Conservation (phyloP, 169 alveolate genomes). For the Eimeria maxima region DNA sequence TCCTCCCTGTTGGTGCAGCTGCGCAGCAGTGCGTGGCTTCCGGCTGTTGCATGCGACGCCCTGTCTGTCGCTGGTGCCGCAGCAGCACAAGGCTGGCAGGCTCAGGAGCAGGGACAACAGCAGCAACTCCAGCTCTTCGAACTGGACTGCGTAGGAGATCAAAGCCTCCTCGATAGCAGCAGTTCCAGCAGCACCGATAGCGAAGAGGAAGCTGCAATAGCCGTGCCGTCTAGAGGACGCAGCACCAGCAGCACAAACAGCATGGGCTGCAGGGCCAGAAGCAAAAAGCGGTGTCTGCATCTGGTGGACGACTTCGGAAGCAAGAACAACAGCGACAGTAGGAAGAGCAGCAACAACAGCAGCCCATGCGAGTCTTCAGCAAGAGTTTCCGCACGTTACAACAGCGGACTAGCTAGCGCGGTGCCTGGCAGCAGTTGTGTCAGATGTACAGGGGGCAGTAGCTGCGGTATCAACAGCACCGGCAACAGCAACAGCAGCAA, state of each 20-base stretch:
- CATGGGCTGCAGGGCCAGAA: neutral
- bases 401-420: neutral
- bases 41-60: constrained; percentile 70
- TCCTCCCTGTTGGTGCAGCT: constrained; percentile 56
- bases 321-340: constrained; percentile 3
- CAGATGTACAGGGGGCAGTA: constrained; percentile 12
- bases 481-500: neutral
- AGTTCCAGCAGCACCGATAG: constrained; percentile 52
- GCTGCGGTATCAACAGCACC: constrained; percentile 13
- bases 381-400: neutral
- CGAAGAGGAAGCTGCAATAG: neutral
- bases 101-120: neutral
- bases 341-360: constrained; percentile 13
- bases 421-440: neutral
- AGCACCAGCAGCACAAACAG: constrained; percentile 45
- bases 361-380: neutral
- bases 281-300: constrained; percentile 2
- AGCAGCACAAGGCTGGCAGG: constrained; percentile 7
- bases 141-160: constrained; percentile 55
- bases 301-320: neutral
- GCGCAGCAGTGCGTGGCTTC: constrained; percentile 73
- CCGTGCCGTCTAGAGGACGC: neutral
- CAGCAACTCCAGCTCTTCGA: constrained; percentile 10
- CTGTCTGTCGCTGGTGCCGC: neutral
- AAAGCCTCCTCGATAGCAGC: neutral